phyloP scores from a whole-genome alignment of 805 yeast species.

The Saccharomycopsis schoenii region DNA sequence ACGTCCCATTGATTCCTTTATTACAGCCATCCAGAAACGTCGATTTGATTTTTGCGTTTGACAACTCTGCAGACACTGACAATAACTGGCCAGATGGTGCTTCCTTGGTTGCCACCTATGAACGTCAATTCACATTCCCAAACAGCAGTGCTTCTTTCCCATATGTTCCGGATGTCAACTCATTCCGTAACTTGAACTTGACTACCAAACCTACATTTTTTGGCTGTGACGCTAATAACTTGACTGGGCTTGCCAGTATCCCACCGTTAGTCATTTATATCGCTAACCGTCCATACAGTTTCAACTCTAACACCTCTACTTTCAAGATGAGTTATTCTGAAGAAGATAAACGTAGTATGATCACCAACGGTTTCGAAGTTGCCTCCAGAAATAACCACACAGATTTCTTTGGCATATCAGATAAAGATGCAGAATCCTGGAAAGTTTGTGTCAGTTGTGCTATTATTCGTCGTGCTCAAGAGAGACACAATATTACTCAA shows the following conservation, averaged over 20 bases:
- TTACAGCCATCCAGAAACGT: conserved; percentile 48
- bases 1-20: conserved; percentile 55
- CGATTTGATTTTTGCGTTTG: conserved; percentile 57
- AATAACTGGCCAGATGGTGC: conserved; percentile 60
- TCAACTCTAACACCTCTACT: conserved; percentile 63
- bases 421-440: conserved; percentile 46
- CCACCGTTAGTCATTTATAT: conserved; percentile 75
- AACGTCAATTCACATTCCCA: conserved; percentile 44
- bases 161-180: conserved; percentile 59
- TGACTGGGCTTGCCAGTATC: conserved; percentile 20
- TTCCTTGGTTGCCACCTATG: conserved; percentile 45
- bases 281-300: conserved; percentile 64
- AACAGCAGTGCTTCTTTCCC: conserved; percentile 54
- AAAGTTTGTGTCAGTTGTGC: conserved; percentile 76
- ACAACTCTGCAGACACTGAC: conserved; percentile 57
- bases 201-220: conserved; percentile 69
- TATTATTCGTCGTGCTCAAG: conserved; percentile 66
- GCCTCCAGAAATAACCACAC: conserved; percentile 59
- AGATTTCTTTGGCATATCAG: conserved; percentile 20
- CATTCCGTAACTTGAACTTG: conserved; percentile 51
- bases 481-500: conserved; percentile 49
- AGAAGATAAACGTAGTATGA: conserved; percentile 47
- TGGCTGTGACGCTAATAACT: conserved; percentile 54
- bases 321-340: conserved; percentile 52
- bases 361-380: conserved; percentile 66